Percentiles rank a stretch among this genome's conserved stretches.
Conservation (phyloP, 2,329 filamentous ascomycete species). For the Byssochlamys sp. region DNA sequence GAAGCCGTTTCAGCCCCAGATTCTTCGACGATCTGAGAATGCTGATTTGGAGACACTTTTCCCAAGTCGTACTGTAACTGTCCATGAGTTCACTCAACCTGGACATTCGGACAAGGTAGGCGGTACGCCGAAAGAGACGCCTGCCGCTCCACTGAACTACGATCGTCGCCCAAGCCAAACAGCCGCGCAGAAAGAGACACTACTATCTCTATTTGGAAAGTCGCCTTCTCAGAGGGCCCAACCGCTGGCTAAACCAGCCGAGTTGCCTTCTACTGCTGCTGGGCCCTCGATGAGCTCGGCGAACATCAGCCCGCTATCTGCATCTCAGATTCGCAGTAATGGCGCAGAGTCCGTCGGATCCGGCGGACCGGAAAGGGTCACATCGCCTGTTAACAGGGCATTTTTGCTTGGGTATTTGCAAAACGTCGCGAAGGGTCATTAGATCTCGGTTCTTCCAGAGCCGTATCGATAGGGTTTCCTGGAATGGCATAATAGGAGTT, state of each 20-base stretch:
- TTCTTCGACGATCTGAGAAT: slow-evolving; percentile 42
- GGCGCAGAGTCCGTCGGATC: not conserved
- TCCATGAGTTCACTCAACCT: slow-evolving; percentile 13
- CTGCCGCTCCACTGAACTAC: slow-evolving; percentile 15
- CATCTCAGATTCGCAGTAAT: slow-evolving; percentile 14
- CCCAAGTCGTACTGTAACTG: slow-evolving; percentile 17
- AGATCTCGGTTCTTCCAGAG: not conserved
- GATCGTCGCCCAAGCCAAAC: slow-evolving; percentile 35
- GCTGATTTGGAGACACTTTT: slow-evolving; percentile 20
- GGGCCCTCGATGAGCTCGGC: slow-evolving; percentile 15
- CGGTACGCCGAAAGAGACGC: slow-evolving; percentile 9
- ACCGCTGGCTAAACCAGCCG: slow-evolving; percentile 12
- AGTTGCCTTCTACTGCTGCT: slow-evolving; percentile 11
- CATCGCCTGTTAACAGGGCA: slow-evolving; percentile 60
- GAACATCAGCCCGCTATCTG: slow-evolving; percentile 12
- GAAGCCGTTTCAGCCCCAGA: slow-evolving; percentile 46
- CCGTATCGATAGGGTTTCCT: slow-evolving; percentile 11
- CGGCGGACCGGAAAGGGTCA: slow-evolving; percentile 15
- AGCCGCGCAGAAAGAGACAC: slow-evolving; percentile 37
- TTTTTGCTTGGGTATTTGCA: slow-evolving; percentile 70
- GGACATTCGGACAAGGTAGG: slow-evolving; percentile 5
- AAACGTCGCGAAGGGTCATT: slow-evolving; percentile 38
- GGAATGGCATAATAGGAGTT: not conserved
- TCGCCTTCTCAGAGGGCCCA: slow-evolving; percentile 18
- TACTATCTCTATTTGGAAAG: slow-evolving; percentile 57